Evolutionary conservation across 768 basidiomycete species (phyloP).

Genomic region (Fomitopsis serialis): DNA sequence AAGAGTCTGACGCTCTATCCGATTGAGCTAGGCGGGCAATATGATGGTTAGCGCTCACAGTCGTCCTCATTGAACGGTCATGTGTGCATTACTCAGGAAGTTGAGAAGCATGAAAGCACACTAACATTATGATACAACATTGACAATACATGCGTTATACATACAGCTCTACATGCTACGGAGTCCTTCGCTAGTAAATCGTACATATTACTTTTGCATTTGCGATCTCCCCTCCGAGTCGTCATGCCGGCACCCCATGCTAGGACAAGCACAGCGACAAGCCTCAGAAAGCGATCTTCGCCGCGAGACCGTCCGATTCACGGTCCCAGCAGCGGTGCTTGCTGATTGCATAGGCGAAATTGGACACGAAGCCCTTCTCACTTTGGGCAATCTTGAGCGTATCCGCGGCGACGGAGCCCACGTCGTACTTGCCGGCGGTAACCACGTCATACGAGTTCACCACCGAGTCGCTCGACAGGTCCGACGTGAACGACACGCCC

Average conservation of each 20-base stretch:
- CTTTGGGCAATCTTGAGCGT: slow-evolving; percentile 36
- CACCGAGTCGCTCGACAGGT: slow-evolving; percentile 32
- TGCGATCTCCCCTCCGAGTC: background rate
- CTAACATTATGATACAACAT: no score
- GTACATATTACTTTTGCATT: background rate
- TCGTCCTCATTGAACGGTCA: slow-evolving; percentile 42
- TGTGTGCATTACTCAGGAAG: background rate
- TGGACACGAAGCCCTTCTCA: slow-evolving; percentile 48
- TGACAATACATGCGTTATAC: no score
- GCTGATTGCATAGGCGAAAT: slow-evolving; percentile 59
- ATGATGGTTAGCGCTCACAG: no score
- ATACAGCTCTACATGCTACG: no score
- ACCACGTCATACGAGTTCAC: slow-evolving; percentile 58
- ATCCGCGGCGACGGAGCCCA: slow-evolving; percentile 35
- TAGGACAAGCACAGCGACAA: background rate
- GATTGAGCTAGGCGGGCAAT: slow-evolving; percentile 64
- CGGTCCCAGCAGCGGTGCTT: slow-evolving; percentile 62
- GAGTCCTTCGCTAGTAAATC: no score
- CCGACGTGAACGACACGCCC: slow-evolving; percentile 36
- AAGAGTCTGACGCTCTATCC: slow-evolving; percentile 67
- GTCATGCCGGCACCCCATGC: background rate
- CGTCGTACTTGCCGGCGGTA: slow-evolving; percentile 48
- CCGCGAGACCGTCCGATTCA: slow-evolving; percentile 51
- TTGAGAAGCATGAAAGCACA: no score
- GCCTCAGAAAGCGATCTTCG: slow-evolving; percentile 42